Conservation (phyloP, 2,329 filamentous ascomycete genomes). For the Botrytis tulipae region DNA sequence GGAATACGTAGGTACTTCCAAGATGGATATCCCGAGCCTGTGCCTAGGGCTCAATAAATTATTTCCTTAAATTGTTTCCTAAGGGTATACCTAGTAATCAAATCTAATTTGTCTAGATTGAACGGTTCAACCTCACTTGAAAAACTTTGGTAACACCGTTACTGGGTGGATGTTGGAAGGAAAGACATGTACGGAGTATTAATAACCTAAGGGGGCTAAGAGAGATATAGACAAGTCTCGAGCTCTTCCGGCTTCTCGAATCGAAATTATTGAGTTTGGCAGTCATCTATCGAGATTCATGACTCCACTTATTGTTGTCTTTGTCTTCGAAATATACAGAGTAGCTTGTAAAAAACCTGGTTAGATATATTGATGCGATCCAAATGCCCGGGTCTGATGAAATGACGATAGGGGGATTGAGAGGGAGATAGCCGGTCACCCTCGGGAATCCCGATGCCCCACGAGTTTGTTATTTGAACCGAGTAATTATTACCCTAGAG, state of each 20-base stretch:
- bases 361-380: background rate
- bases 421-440: background rate
- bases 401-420: background rate
- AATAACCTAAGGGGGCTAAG: background rate
- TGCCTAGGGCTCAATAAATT: background rate
- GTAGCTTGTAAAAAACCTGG: background rate
- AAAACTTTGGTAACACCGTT: background rate
- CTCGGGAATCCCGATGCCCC: background rate
- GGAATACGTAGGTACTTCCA: background rate
- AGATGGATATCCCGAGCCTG: background rate
- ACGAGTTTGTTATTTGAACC: background rate
- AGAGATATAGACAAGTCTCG: background rate
- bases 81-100: too few species aligned
- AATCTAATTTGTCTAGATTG: background rate
- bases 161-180: background rate
- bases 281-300: background rate
- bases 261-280: background rate
- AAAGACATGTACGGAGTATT: background rate
- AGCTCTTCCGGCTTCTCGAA: background rate
- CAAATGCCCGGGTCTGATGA: background rate
- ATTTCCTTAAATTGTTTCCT: background rate
- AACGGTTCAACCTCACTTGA: background rate
- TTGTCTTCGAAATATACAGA: background rate
- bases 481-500: background rate
- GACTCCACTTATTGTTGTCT: background rate